Evolutionary conservation across 805 yeast species (phyloP), one percentile per base, ranked within the genome.

Genomic region (Starmerella bombicola): DNA sequence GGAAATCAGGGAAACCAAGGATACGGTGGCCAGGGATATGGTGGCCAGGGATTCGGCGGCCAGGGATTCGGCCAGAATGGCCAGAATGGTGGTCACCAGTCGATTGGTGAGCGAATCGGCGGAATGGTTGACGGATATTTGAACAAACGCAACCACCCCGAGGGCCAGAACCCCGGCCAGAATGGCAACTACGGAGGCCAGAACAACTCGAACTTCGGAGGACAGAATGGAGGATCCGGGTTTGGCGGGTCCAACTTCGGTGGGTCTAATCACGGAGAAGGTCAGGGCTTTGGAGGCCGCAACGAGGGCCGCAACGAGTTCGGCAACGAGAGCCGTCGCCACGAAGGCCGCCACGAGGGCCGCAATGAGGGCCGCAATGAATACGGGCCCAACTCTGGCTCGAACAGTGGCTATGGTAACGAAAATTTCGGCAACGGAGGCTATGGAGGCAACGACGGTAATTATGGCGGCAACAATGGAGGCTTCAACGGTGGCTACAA

Each of bases 111-210:
- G 16, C 38, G 34, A 20, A 13, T 45, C 18, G 48, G 41, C 23
- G 35, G 35, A 18, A 41, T 41, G 45, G 38, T 45, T 15, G 46
- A 45, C 30, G 35, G 26, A 18, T 45, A 23, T 35, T 26, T 45
- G 19, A 30, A 45, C 33, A 41, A 45, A 30, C 30, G 42, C 29
- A 20, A 26, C 30, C 20, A 32, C 30, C n/a, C 28, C 23, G 38
- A 35, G 35, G 36, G 38, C 25, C 36, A 33, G 23, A 21, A 34
- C 36, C 15, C 33, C 40, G 35, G 12, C 26, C 8, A 24, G 12
- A 24, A 39, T 29, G 43, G 43, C n/a, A 38, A 38, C 32, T 45
- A 30, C 29, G 43, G 44, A 30, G 30, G 37, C 40, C 18, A 39
- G 16, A 24, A 28, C 35, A 26, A 30, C 37, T 28, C 17, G 16